phyloP scores from a whole-genome alignment of 345 rosid species.

The Populus deltoides region DNA sequence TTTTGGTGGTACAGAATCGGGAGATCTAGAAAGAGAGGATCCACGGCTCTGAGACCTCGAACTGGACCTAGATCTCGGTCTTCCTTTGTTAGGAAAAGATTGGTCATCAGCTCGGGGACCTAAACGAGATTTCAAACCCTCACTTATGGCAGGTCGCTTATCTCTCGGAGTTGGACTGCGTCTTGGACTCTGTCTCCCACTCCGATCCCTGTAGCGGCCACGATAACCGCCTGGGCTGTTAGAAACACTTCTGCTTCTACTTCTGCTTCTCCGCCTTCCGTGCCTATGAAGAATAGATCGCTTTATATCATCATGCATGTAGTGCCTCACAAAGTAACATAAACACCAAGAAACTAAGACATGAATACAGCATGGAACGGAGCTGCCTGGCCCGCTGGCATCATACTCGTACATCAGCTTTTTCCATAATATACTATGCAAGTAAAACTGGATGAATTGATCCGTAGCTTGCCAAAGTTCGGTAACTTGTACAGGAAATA shows the following conservation, averaged over 20 bases:
- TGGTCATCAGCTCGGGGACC: conserved; percentile 46
- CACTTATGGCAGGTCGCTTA: conserved; percentile 52
- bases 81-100: conserved; percentile 32
- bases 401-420: not conserved
- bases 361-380: not conserved
- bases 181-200: conserved; percentile 57
- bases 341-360: not conserved
- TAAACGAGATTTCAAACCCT: conserved; percentile 68
- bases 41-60: conserved; percentile 34
- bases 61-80: conserved; percentile 26
- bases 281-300: conserved; percentile 36
- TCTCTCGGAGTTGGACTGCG: conserved; percentile 61
- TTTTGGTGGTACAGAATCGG: conserved; percentile 33
- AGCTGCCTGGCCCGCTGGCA: not conserved
- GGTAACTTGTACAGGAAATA: not conserved
- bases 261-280: conserved; percentile 40
- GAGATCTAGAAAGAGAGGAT: conserved; percentile 45
- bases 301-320: not conserved
- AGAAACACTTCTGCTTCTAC: conserved; percentile 54
- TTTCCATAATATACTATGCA: not conserved
- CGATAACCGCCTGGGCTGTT: conserved; percentile 55
- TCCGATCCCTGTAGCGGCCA: conserved; percentile 46
- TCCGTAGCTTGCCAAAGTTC: not conserved
- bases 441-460: not conserved
- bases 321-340: not conserved